Conservation (phyloP, 1,139 yeast species). For the Geotrichum klebahnii region DNA sequence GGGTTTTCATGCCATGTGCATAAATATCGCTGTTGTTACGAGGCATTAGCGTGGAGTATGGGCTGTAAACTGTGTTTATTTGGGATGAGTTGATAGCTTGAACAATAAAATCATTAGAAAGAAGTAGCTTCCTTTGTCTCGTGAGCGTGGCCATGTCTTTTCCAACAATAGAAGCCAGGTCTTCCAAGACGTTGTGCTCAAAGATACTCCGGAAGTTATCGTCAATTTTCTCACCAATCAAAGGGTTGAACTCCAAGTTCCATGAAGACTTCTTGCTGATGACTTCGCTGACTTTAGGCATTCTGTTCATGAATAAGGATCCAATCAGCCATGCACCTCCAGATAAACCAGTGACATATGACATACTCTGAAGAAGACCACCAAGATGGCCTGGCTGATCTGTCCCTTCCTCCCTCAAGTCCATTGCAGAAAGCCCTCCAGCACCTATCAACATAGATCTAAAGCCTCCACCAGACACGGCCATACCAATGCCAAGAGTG, state of each 20-base stretch:
- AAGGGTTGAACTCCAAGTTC: conserved; percentile 53
- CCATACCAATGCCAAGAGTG: conserved; percentile 50
- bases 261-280: conserved; percentile 51
- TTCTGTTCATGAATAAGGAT: conserved; percentile 73
- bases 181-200: not conserved
- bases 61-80: not conserved
- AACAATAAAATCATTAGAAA: not conserved
- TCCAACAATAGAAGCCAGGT: not conserved
- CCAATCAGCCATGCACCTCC: conserved; percentile 90
- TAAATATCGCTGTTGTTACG: not conserved
- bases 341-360: conserved; percentile 72
- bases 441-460: conserved; percentile 80
- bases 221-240: conserved; percentile 12
- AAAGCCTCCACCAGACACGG: conserved; percentile 82
- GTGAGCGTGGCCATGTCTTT: too few relatives aligned
- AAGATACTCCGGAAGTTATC: not conserved
- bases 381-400: conserved; percentile 61
- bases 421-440: conserved; percentile 71
- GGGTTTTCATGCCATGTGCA: not conserved
- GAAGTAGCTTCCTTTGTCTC: not conserved
- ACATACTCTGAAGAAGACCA: conserved; percentile 67
- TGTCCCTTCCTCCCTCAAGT: conserved; percentile 57
- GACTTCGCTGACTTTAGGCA: conserved; percentile 64
- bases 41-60: not conserved
- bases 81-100: not conserved